phyloP scores from a whole-genome alignment of 768 basidiomycete genomes.

The Mycena crocata region DNA sequence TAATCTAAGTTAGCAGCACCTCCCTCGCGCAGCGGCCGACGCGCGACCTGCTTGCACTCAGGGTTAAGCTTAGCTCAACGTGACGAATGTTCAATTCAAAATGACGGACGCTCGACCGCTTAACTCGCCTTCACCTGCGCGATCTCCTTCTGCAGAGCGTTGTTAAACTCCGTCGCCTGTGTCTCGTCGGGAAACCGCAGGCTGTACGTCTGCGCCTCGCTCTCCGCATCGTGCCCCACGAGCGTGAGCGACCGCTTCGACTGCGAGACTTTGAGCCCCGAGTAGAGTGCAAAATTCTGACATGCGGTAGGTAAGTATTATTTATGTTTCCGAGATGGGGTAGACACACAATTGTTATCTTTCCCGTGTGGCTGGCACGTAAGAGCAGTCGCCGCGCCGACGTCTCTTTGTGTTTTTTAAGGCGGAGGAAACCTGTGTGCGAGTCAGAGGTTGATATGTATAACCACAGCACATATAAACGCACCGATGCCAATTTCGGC shows the following conservation, averaged over 20 bases:
- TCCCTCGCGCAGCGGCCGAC: too few species aligned
- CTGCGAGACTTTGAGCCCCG: constrained; percentile 64
- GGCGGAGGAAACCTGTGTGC: constrained; percentile 67
- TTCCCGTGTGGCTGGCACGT: constrained; percentile 80
- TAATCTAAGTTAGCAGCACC: too few species aligned
- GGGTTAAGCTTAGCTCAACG: too few species aligned
- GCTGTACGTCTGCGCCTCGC: constrained; percentile 68
- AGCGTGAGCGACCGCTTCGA: constrained; percentile 69
- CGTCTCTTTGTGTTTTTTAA: constrained; percentile 81
- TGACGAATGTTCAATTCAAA: too few species aligned
- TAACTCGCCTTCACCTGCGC: constrained; percentile 58
- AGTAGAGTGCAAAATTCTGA: constrained; percentile 81
- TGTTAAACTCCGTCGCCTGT: constrained; percentile 67
- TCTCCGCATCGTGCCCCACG: constrained; percentile 72
- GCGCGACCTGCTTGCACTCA: too few species aligned
- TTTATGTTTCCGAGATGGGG: not conserved
- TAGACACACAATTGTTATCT: constrained; percentile 74
- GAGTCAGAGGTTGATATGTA: not conserved
- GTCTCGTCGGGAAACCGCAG: constrained; percentile 70
- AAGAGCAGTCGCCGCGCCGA: constrained; percentile 70
- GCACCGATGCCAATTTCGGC: constrained; percentile 74
- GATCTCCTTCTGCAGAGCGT: constrained; percentile 72
- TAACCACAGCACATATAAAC: constrained; percentile 36
- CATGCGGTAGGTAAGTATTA: not conserved
- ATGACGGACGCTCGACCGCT: too few species aligned